Percentiles rank a stretch among this genome's conserved stretches.
These are phyloP conservation scores for Saccharomycopsis crataegensis DNA, from an alignment of 1,139 yeast species.

Conservation along the genomic window DNA sequence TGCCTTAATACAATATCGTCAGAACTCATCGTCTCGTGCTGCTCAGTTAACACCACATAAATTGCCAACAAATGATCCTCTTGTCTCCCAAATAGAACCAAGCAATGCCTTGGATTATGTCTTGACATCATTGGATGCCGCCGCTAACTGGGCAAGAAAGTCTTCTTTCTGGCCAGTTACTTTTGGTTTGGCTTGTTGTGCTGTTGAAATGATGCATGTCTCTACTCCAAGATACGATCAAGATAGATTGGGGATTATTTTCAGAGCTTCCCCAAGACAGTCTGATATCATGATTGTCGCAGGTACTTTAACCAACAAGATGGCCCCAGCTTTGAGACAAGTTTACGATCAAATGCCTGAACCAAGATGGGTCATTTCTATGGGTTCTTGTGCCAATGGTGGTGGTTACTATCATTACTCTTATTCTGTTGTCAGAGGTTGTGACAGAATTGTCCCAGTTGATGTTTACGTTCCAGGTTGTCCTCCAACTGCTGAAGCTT, in stretches of 20 bases:
- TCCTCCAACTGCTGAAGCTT: constrained; percentile 88
- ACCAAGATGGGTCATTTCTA: constrained; percentile 82
- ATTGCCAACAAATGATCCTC: constrained; percentile 45
- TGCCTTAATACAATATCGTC: constrained; percentile 16
- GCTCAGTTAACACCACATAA: constrained; percentile 22
- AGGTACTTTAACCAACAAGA: constrained; percentile 84
- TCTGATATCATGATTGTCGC: constrained; percentile 92
- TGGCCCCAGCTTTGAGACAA: constrained; percentile 92
- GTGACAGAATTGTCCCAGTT: constrained; percentile 83
- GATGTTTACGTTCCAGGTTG: constrained; percentile 92
- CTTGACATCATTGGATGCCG: constrained; percentile 73
- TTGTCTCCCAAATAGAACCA: constrained; percentile 44
- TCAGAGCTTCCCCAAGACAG: constrained; percentile 93
- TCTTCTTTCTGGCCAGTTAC: constrained; percentile 94
- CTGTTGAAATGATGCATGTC: constrained; percentile 94
- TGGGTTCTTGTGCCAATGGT: constrained; percentile 95
- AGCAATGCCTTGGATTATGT: constrained; percentile 69
- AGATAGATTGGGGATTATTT: constrained; percentile 87
- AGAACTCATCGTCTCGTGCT: constrained; percentile 15
- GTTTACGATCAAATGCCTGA: constrained; percentile 94
- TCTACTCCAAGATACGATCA: constrained; percentile 91
- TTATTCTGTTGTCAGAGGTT: constrained; percentile 83
- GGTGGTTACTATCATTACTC: constrained; percentile 93
- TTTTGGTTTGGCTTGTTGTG: constrained; percentile 88
- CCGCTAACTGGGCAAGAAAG: constrained; percentile 89